Conservation (phyloP, 106 monocot species). For the Amphibolis antarctica region DNA sequence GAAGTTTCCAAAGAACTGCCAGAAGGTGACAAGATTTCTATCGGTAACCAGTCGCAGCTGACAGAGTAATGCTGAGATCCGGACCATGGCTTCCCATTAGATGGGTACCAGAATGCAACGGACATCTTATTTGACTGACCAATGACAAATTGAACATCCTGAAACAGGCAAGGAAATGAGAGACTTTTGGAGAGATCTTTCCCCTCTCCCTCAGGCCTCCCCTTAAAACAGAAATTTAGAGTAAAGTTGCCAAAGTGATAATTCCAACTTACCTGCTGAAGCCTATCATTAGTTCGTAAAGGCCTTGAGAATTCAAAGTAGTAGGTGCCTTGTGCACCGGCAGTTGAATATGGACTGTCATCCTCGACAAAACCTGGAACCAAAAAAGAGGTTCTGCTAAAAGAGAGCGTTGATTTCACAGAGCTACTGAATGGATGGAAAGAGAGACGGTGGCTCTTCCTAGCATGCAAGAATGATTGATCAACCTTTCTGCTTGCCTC, state of each 20-base stretch:
- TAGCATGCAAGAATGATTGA: too few relatives aligned
- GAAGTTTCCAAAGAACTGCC: constrained; percentile 16
- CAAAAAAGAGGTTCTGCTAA: neutral
- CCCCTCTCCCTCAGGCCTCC: too few relatives aligned
- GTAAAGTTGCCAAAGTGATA: neutral
- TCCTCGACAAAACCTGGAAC: constrained; percentile 58
- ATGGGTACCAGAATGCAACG: constrained; percentile 92
- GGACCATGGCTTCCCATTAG: constrained; percentile 51
- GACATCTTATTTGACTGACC: constrained; percentile 62
- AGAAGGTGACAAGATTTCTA: constrained; percentile 40
- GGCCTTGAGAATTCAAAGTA: constrained; percentile 95
- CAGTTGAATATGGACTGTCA: constrained; percentile 70
- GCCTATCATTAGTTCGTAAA: constrained; percentile 77
- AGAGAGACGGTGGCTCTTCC: too few relatives aligned
- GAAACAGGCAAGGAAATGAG: constrained; percentile 12
- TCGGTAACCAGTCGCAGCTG: constrained; percentile 76
- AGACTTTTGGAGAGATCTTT: too few relatives aligned
- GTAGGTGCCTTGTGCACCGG: constrained; percentile 77
- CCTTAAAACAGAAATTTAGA: neutral
- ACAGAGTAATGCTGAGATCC: constrained; percentile 72
- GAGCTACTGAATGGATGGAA: too few relatives aligned
- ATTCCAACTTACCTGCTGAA: constrained; percentile 53
- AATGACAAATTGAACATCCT: constrained; percentile 90
- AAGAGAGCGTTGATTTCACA: too few relatives aligned
- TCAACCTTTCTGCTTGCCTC: too few relatives aligned